phyloP scores from a whole-genome alignment of 345 rosid genomes.

The Punica granatum region DNA sequence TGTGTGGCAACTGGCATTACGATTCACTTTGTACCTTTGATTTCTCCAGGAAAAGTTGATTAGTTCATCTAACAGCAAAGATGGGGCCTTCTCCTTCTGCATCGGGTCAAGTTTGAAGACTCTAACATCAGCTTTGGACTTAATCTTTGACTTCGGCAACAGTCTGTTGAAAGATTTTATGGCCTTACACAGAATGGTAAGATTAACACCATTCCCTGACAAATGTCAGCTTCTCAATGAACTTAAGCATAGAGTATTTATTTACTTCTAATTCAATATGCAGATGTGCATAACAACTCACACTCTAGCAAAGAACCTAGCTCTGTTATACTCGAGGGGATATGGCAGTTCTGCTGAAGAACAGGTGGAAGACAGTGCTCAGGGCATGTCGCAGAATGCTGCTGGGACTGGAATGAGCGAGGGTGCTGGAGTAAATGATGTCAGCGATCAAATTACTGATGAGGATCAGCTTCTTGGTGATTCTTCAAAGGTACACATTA shows the following conservation, averaged over 20 bases:
- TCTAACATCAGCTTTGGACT: slow-evolving; percentile 40
- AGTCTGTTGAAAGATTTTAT: slow-evolving; percentile 60
- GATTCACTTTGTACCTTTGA: neutral
- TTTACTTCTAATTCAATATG: slow-evolving; percentile 11
- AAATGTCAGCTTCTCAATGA: neutral
- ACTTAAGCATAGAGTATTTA: neutral
- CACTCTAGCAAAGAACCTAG: slow-evolving; percentile 62
- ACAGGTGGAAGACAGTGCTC: slow-evolving; percentile 44
- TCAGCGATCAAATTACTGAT: slow-evolving; percentile 80
- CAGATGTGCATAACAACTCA: slow-evolving; percentile 72
- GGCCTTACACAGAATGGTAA: slow-evolving; percentile 60
- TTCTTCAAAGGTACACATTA: slow-evolving; percentile 48
- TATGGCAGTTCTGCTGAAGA: slow-evolving; percentile 57
- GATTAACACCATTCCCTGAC: slow-evolving; percentile 10
- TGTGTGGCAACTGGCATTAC: neutral
- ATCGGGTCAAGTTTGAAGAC: slow-evolving; percentile 44
- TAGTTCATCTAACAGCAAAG: slow-evolving; percentile 24
- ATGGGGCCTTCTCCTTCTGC: slow-evolving; percentile 21
- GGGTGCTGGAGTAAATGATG: slow-evolving; percentile 75
- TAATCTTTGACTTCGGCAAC: slow-evolving; percentile 48
- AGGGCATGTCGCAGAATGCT: slow-evolving; percentile 42
- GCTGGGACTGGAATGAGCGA: slow-evolving; percentile 95
- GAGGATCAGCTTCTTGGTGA: slow-evolving; percentile 81
- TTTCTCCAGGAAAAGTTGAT: slow-evolving; percentile 52
- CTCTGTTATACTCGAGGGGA: slow-evolving; percentile 69